Base-by-base conservation (phyloP, 345 rosid species). In the Combretum micranthum region DNA sequence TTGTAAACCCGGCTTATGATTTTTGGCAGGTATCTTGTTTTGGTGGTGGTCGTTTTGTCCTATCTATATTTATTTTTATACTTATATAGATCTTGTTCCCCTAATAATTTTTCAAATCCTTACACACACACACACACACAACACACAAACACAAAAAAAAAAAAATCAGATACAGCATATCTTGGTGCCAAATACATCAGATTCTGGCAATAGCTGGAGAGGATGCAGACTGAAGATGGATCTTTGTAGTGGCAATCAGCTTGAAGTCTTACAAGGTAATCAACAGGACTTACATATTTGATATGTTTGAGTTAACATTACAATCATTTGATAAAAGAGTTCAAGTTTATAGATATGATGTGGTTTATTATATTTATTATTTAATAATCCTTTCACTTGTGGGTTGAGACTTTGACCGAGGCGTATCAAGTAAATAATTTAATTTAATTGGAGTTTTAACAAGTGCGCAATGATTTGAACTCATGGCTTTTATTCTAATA, bases 1-100 rank as follows among this genome's bases (percentile, higher is more conserved):
- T 92, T 50, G 80, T 88, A 76, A 81, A 92, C 32, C 77, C 97
- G 52, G 88, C 95, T 57, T 88, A 88, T 64, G 98, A 92, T 65
- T 84, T 62, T 73, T 92, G 98, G 98, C 98, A 92, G 90, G 98
- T 92, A 69, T 68, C 55, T 39, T 56, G 56, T 45, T 17, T 46
- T 17, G 39, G 1, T 1, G 9, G 39, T 32, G 39, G 9, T 32
- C 10, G 9, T 32, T 32, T 5, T 7, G 6, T 32, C 52, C 20
- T 23, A 45, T 43, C 15, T 17, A 44, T 37, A 32, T 5, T 16
- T 18, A 16, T 12, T 14, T 49, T 51, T 0, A 0, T 9, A 3
- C 20, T n/a, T 48, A 65, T 21, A 60, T 71, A 49, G 43, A 56
- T n/a, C 44, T 9, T 60, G 25, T 52, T 17, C 60, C 22, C 43